phyloP scores from a whole-genome alignment of 2,329 filamentous ascomycete species.

The Diaporthe citriasiana region DNA sequence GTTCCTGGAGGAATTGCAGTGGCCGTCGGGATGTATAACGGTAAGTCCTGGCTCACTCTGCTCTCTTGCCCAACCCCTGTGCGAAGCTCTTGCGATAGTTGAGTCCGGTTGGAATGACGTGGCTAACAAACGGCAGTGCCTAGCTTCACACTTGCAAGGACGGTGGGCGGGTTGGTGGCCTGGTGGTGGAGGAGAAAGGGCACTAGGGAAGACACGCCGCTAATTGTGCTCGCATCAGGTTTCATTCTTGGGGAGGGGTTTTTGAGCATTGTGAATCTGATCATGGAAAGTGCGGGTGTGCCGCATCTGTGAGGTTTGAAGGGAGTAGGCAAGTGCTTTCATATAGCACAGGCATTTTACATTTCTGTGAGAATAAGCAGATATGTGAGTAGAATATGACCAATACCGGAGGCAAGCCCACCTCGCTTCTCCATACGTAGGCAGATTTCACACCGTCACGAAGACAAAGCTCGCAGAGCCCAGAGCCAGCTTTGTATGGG shows the following conservation, averaged over 20 bases:
- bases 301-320: constrained; percentile 74
- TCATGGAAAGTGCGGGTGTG: constrained; percentile 82
- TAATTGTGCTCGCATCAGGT: constrained; percentile 91
- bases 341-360: background rate
- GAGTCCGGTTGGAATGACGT: too few species aligned
- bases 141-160: constrained; percentile 91
- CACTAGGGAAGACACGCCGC: constrained; percentile 74
- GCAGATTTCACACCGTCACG: background rate
- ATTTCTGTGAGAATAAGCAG: background rate
- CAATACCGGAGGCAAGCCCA: background rate
- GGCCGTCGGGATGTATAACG: constrained; percentile 77
- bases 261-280: constrained; percentile 89
- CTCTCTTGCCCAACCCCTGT: background rate
- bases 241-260: constrained; percentile 94
- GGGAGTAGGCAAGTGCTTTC: too few species aligned
- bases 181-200: constrained; percentile 80
- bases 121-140: constrained; percentile 67
- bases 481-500: background rate
- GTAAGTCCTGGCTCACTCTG: constrained; percentile 1
- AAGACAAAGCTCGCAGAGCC: background rate
- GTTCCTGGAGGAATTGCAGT: constrained; percentile 96
- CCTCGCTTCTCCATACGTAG: background rate
- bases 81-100: too few species aligned
- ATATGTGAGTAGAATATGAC: background rate
- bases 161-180: constrained; percentile 80